Evolutionary conservation across 106 monocot genomes (phyloP).

Genomic region (Allium cepa): DNA sequence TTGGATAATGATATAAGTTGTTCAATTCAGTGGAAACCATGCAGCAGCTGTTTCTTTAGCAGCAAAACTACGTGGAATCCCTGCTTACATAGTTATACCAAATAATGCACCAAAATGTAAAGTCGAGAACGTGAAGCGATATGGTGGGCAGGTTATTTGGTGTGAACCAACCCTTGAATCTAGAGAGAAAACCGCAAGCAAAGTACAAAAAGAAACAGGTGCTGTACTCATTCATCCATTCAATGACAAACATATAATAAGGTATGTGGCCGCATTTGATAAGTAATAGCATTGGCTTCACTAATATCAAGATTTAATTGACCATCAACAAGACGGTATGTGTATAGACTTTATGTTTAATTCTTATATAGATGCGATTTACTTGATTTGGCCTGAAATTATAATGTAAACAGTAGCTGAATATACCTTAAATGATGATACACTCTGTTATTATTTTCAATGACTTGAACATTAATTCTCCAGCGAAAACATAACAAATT

Average conservation of each 20-base stretch:
- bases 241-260: slow-evolving; percentile 76
- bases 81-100: slow-evolving; percentile 86
- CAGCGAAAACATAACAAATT: too few relatives aligned
- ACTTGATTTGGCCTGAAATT: too few relatives aligned
- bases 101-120: slow-evolving; percentile 90
- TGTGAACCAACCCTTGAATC: slow-evolving; percentile 61
- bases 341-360: too few relatives aligned
- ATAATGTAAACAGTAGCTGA: too few relatives aligned
- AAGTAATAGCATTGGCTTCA: too few relatives aligned
- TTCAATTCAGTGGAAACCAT: slow-evolving; percentile 80
- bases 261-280: slow-evolving; percentile 21
- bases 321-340: too few relatives aligned
- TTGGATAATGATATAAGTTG: not conserved
- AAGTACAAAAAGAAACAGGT: slow-evolving; percentile 76
- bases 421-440: too few relatives aligned
- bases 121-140: slow-evolving; percentile 88
- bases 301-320: too few relatives aligned
- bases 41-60: slow-evolving; percentile 91
- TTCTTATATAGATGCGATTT: too few relatives aligned
- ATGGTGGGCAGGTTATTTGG: slow-evolving; percentile 88
- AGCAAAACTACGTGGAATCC: slow-evolving; percentile 85
- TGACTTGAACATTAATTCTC: too few relatives aligned
- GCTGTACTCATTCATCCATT: slow-evolving; percentile 89
- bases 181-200: slow-evolving; percentile 55
- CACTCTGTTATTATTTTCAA: too few relatives aligned